These are phyloP conservation scores for Grammothele lineata DNA, from an alignment of 768 basidiomycete species.

Conservation along the genomic window DNA sequence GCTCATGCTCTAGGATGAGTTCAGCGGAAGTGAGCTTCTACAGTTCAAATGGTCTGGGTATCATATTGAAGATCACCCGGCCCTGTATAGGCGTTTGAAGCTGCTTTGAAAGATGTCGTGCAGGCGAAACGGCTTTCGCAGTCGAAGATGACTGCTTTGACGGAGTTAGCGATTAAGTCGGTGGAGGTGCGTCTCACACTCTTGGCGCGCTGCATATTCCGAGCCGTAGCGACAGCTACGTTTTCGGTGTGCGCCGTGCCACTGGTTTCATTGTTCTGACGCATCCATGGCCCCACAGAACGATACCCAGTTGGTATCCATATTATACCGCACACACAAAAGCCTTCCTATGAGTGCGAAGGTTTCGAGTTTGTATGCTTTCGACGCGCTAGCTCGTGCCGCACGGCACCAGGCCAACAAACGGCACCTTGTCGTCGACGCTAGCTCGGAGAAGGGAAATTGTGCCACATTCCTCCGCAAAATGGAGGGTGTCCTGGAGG, in stretches of 20 bases:
- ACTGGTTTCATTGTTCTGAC: not conserved
- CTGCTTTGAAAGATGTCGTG: conserved; percentile 76
- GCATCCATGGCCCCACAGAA: too few species aligned
- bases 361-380: conserved; percentile 85
- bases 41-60: too few species aligned
- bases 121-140: conserved; percentile 80
- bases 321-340: conserved; percentile 87
- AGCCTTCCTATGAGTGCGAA: conserved; percentile 64
- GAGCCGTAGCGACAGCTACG: too few species aligned
- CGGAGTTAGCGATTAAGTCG: conserved; percentile 69
- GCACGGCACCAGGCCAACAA: conserved; percentile 69
- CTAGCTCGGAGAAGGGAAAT: conserved; percentile 57
- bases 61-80: too few species aligned
- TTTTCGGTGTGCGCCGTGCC: too few species aligned
- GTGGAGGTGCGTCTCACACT: conserved; percentile 71
- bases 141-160: conserved; percentile 77
- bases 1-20: too few species aligned
- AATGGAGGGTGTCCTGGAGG: conserved; percentile 86
- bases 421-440: conserved; percentile 52
- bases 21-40: too few species aligned
- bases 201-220: too few species aligned
- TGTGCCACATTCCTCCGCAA: conserved; percentile 83
- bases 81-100: conserved; percentile 90
- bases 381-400: conserved; percentile 89
- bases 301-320: conserved; percentile 84